Conservation (phyloP, 2,329 filamentous ascomycete species). For the Phaeosphaeria sp. region DNA sequence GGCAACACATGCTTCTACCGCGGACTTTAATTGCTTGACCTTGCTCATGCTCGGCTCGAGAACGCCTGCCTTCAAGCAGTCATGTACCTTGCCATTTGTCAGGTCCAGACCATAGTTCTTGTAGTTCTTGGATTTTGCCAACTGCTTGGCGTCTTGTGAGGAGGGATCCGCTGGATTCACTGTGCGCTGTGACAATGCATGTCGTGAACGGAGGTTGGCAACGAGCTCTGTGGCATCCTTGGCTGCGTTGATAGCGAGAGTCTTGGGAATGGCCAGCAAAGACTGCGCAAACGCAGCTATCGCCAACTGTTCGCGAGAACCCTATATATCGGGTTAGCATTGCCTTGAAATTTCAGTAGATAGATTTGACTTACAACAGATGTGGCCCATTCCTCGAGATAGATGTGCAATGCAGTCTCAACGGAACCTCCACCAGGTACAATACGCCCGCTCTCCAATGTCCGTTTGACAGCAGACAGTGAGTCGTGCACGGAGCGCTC, state of each 20-base stretch:
- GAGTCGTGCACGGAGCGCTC: constrained; percentile 98
- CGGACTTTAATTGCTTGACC: constrained; percentile 96
- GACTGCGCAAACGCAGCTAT: constrained; percentile 97
- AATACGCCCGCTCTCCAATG: constrained; percentile 93
- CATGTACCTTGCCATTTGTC: constrained; percentile 85
- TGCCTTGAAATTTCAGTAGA: not conserved
- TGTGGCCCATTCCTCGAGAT: constrained; percentile 97
- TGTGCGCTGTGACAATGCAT: constrained; percentile 91
- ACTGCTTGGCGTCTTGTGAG: constrained; percentile 81
- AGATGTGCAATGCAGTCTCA: constrained; percentile 98
- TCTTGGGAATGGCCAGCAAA: constrained; percentile 94
- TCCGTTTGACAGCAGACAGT: constrained; percentile 94
- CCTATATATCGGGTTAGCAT: constrained; percentile 48
- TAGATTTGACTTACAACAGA: constrained; percentile 72
- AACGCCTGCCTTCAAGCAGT: constrained; percentile 93
- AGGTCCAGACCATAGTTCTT: constrained; percentile 98
- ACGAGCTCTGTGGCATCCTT: constrained; percentile 96
- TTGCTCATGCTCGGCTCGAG: constrained; percentile 98
- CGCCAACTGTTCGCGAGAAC: constrained; percentile 94
- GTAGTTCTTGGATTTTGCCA: constrained; percentile 95
- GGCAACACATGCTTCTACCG: constrained; percentile 96
- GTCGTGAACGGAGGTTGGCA: constrained; percentile 90
- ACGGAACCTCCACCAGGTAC: constrained; percentile 96
- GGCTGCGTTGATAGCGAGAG: constrained; percentile 93
- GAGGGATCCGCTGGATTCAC: constrained; percentile 66